Conservation (phyloP, 2,329 filamentous ascomycete genomes). For the Fusarium piperis region DNA sequence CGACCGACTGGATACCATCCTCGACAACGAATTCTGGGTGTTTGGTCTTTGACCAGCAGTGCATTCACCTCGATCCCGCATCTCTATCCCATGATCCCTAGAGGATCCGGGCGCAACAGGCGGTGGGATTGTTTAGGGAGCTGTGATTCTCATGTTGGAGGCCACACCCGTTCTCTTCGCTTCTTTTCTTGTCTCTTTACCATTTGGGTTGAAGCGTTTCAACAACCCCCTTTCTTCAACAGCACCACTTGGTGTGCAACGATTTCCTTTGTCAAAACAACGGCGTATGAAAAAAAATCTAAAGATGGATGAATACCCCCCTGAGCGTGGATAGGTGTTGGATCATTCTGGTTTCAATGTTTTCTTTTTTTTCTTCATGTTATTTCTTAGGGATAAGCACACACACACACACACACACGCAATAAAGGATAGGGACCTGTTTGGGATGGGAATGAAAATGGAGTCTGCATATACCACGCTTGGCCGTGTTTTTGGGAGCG, state of each 20-base stretch:
- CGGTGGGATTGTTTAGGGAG: conserved; percentile 27
- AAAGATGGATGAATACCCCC: conserved; percentile 47
- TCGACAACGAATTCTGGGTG: conserved; percentile 25
- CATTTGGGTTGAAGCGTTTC: conserved; percentile 31
- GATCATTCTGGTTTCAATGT: conserved; percentile 32
- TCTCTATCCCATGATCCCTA: conserved; percentile 30
- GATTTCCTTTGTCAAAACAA: conserved; percentile 41
- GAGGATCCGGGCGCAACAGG: conserved; percentile 32
- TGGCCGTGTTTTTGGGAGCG: conserved; percentile 38
- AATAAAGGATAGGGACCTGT: conserved; percentile 21
- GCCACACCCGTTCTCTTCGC: conserved; percentile 15
- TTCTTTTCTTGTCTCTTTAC: conserved; percentile 4
- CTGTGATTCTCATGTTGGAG: conserved; percentile 30
- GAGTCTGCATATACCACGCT: conserved; percentile 42
- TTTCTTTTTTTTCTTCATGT: conserved; percentile 31
- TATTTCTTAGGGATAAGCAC: background rate
- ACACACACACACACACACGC: background rate
- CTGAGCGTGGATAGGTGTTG: conserved; percentile 41
- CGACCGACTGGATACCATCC: conserved; percentile 8
- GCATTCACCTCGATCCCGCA: conserved; percentile 15
- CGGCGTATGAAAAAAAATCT: conserved; percentile 45
- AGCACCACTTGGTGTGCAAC: conserved; percentile 27
- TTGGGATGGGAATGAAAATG: conserved; percentile 37
- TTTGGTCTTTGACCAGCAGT: conserved; percentile 3
- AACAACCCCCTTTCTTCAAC: conserved; percentile 29